Conservation (phyloP, 1,139 yeast species). For the Yamadazyma triangularis region DNA sequence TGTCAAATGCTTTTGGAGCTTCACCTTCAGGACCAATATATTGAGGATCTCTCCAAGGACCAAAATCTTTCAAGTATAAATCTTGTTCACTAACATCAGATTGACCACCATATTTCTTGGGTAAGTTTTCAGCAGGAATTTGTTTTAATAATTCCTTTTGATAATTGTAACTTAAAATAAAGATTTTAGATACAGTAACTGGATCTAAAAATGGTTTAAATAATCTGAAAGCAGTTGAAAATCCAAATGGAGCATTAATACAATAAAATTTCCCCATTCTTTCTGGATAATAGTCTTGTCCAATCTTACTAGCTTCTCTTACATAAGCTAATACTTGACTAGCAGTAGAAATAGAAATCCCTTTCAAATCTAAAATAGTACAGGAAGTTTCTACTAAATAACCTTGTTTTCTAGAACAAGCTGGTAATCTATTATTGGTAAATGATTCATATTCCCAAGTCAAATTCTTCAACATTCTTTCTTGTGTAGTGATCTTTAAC, state of each 20-base stretch:
- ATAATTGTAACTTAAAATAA: conserved; percentile 77
- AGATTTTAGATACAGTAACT: conserved; percentile 94
- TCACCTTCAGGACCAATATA: conserved; percentile 86
- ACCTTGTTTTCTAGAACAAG: conserved; percentile 83
- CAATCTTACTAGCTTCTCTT: conserved; percentile 86
- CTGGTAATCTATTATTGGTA: conserved; percentile 79
- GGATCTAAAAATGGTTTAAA: conserved; percentile 96
- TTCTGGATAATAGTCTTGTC: conserved; percentile 98
- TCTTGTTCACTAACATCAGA: conserved; percentile 71
- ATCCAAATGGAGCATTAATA: conserved; percentile 96
- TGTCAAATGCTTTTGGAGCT: conserved; percentile 57
- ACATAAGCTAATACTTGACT: conserved; percentile 84
- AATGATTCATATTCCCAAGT: conserved; percentile 98
- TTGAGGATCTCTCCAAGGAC: conserved; percentile 94
- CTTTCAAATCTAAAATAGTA: conserved; percentile 92
- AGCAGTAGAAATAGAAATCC: conserved; percentile 81
- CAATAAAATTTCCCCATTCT: conserved; percentile 97
- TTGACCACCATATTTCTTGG: conserved; percentile 83
- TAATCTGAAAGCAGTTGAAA: conserved; percentile 85
- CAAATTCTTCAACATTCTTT: conserved; percentile 90
- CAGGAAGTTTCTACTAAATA: conserved; percentile 89
- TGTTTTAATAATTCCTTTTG: conserved; percentile 82
- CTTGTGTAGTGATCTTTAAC: conserved; percentile 92
- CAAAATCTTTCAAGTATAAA: conserved; percentile 81
- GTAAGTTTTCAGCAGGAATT: conserved; percentile 90